Base-by-base conservation (phyloP, 2,329 filamentous ascomycete species). In the Pseudogymnoascus sp. region DNA sequence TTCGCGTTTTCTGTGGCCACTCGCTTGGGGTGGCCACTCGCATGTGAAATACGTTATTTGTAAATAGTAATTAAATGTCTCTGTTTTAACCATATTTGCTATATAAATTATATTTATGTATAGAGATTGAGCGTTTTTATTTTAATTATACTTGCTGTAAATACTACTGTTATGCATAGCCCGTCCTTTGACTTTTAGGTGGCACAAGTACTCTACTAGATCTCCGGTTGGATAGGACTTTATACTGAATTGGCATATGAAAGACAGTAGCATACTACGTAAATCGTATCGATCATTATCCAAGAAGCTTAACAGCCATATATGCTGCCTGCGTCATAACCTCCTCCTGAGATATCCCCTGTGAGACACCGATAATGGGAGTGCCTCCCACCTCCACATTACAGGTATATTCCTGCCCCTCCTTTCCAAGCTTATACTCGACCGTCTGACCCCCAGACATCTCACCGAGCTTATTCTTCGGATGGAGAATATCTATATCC, bases 391-490 rank as follows among this genome's bases (percentile, higher is more conserved):
- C 44, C 12, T 38, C 31, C 61, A 63, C 59, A 5, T 5, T 40
- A 25, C 38, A 59, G 14, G 65, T 64, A 56, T 56, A 56, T 16
- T 59, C 64, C 28, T 66, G 62, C 4, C 18, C 44, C 1, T 50
- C 59, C 2, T 69, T 66, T 14, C 75, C 73, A 18, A 78, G 68
- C 5, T 73, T 71, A 72, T 91, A 92, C 36, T 76, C 72, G 0
- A 91, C 81, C 28, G 72, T 79, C 63, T 81, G 75, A 63, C 67
- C 74, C 3, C 77, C 80, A 0, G 85, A 85, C 34, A 89, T 68
- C 50, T 80, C 75, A 0, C 88, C 87, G 7, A 96, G 75, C 64
- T 85, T 79, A 72, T 91, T 87, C 73, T 91, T 93, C 0, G 85
- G 85, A 65, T 88, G 84, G 66, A 78, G 70, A 5, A 81, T 71